Conservation (phyloP, 768 basidiomycete genomes). For the Amanita thiersii region DNA sequence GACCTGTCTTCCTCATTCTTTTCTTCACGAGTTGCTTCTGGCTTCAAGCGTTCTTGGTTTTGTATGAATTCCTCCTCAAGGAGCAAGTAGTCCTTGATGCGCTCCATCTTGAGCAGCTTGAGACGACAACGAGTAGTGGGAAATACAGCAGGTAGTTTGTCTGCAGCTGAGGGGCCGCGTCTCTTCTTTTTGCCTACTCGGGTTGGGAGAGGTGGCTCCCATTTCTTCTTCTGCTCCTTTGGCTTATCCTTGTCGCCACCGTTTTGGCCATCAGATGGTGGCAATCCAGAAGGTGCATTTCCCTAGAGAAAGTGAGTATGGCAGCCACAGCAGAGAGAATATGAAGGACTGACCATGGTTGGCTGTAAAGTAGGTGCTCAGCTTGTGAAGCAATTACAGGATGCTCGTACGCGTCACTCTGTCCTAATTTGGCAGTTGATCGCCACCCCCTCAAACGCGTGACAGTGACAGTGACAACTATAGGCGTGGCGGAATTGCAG, state of each 20-base stretch:
- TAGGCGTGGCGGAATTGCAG: conserved; percentile 21
- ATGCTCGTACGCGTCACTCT: conserved; percentile 44
- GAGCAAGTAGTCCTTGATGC: conserved; percentile 95
- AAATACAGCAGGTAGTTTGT: conserved; percentile 86
- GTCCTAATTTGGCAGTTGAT: conserved; percentile 23
- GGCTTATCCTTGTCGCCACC: conserved; percentile 40
- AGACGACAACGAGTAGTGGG: conserved; percentile 95
- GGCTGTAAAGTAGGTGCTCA: conserved; percentile 7
- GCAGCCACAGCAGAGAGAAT: neutral
- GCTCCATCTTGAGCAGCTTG: conserved; percentile 91
- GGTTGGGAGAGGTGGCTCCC: conserved; percentile 97
- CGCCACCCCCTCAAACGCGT: conserved; percentile 19
- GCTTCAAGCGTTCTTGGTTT: conserved; percentile 88
- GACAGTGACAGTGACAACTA: conserved; percentile 13
- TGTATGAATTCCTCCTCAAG: conserved; percentile 93
- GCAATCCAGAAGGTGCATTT: conserved; percentile 60
- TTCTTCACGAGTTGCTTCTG: conserved; percentile 82
- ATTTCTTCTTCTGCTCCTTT: conserved; percentile 77
- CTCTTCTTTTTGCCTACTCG: conserved; percentile 96
- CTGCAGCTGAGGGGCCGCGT: conserved; percentile 85
- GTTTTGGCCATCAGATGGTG: conserved; percentile 26
- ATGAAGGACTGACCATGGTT: conserved; percentile 24
- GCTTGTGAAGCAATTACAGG: conserved; percentile 11
- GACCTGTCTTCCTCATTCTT: conserved; percentile 94
- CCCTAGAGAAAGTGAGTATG: conserved; percentile 37